Conservation (phyloP, 2,329 filamentous ascomycete genomes). For the Fonsecaea erecta region DNA sequence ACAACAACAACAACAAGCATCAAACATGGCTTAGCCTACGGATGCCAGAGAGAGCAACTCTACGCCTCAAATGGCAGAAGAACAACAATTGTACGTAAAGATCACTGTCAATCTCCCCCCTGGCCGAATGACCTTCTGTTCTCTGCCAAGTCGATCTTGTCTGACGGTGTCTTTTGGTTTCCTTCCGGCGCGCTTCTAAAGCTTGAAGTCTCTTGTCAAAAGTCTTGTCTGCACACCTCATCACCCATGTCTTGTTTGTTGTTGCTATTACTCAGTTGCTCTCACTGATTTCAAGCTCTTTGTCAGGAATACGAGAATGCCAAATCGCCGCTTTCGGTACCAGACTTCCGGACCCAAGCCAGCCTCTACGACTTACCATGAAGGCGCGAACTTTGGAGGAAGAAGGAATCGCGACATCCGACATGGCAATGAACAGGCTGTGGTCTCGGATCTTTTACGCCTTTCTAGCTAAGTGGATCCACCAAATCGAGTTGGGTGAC, state of each 20-base stretch:
- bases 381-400: no score
- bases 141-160: not conserved
- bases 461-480: not conserved
- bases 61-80: not conserved
- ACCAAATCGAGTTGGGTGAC: not conserved
- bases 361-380: not conserved
- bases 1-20: not conserved
- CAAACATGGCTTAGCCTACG: not conserved
- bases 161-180: not conserved
- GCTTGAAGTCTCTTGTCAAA: slow-evolving; percentile 7
- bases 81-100: not conserved
- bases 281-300: not conserved
- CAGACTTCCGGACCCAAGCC: not conserved
- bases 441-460: not conserved
- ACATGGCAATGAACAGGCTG: not conserved
- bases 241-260: not conserved
- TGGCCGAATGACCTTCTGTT: not conserved
- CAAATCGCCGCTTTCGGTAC: not conserved
- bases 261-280: not conserved
- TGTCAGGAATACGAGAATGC: not conserved
- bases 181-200: not conserved
- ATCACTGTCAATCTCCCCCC: not conserved
- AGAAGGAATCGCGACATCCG: not conserved
- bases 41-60: not conserved
- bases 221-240: slow-evolving; percentile 8